Percentiles rank a stretch among this genome's conserved stretches.
These are phyloP conservation scores for Dalbergia cultrata DNA, from an alignment of 306 rosid species.

Conservation along the genomic window DNA sequence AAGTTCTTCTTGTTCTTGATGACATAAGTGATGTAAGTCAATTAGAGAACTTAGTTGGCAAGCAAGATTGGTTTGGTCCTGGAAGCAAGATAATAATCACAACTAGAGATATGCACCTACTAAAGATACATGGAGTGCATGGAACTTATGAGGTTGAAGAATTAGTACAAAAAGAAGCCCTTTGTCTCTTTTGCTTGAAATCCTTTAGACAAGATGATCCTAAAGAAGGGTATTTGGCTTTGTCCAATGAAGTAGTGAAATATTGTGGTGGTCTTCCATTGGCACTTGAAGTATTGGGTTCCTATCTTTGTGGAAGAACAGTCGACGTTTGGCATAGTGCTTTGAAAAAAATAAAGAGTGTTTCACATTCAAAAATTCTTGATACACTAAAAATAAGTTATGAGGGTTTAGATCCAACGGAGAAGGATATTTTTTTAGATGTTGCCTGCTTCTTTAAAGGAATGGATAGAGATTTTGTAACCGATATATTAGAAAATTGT, in stretches of 20 bases:
- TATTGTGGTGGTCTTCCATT: slow-evolving; percentile 15
- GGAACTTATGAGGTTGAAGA: background rate
- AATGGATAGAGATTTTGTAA: background rate
- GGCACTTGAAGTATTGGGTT: slow-evolving; percentile 23
- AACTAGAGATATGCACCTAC: slow-evolving; percentile 21
- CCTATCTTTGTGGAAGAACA: background rate
- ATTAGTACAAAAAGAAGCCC: background rate
- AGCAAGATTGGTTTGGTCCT: background rate
- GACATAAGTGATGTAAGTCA: background rate
- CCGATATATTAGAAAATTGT: background rate
- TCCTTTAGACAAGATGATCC: background rate
- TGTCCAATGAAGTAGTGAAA: background rate
- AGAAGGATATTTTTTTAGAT: background rate
- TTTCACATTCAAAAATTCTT: background rate
- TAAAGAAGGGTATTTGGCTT: background rate
- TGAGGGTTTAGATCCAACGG: background rate
- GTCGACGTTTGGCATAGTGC: background rate
- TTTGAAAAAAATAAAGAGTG: background rate
- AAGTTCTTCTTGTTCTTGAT: slow-evolving; percentile 28
- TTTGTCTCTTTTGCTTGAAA: background rate
- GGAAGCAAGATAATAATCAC: slow-evolving; percentile 41
- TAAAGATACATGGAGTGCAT: background rate
- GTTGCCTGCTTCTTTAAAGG: background rate
- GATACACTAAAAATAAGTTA: background rate
- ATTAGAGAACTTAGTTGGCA: background rate